Evolutionary conservation across 257 asterid species (phyloP), one percentile per base, ranked within the genome.

Genomic region (Marsdenia floribunda): DNA sequence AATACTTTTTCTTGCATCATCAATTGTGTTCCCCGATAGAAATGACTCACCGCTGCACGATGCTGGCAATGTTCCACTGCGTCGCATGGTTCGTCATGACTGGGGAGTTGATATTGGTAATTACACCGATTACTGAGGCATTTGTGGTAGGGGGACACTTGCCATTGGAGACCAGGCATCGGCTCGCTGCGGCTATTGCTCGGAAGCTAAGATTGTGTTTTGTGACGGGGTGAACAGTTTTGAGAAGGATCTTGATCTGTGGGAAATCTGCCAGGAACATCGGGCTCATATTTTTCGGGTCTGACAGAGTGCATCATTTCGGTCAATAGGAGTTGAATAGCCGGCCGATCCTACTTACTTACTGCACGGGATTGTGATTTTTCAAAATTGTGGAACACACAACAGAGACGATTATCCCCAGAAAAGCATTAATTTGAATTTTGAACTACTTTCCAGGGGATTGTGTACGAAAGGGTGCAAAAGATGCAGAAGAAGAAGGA

Each of bases 51-150:
- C 83, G 85, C 19, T 69, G 77, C 6, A 80, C 84, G 26, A 83
- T 82, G 71, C 83, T 89, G 14, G 83, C 77, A 12, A 81, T 83
- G 87, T 89, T 89, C 74, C 70, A 81, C 1, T 82, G 86, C 7
- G 85, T 88, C 10, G 79, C 86, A 14, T 79, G 82, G 78, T 82
- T 87, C 73, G 76, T 88, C 82, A 83, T 68, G 18, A 87, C 86
- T 4, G 96, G 87, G 54, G 88, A 86, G 87, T 73, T 88, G 2
- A 80, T 92, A 37, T 66, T 92, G 83, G 89, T 92, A 44, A 79
- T 92, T 22, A 89, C 77, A 85, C 97, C 97, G 0, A 87, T 87
- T n/a, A 80, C 61, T 0, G 96, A 90, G 21, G 85, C 96, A 5
- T 75, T 90, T 12, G 87, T 81, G 0, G 96, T 89, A 2, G 88